Base-by-base conservation (phyloP, 164 flowering plant genomes). In the Umbellularia californica region DNA sequence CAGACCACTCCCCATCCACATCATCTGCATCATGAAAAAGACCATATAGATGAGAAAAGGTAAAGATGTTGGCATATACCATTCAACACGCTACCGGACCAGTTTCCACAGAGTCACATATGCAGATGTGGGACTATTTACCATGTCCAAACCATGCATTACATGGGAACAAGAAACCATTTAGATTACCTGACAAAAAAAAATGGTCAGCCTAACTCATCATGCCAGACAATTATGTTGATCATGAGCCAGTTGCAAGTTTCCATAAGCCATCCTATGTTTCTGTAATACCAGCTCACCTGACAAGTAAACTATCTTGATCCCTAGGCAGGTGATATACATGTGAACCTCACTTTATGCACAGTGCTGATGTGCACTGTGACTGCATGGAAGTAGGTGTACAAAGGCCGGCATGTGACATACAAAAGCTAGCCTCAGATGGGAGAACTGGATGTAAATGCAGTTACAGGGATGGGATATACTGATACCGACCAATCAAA, bases 1-100 rank as follows among this genome's bases (percentile, higher is more conserved):
- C 88, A 93, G 84, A 55, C 96, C 88, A 75, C 89, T 84, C 50
- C 94, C 90, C 94, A 91, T 89, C 81, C 91, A 91, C 92, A 93
- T 87, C 86, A 88, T 87, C 95, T 90, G 82, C 58, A 75, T 73
- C 76, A 77, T 22, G 41, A 62, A 75, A 24, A 47, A 47, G 33
- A 67, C 11, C 20, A 17, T 55, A 20, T 14, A 55, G n/a, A 55
- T 1, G 20, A 55, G n/a, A 17, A 17, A 55, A 14, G 60, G 60
- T 55, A 14, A 55, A 55, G 60, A 55, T 3, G n/a, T 55, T 55
- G 47, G 47, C 11, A 9, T 41, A 55, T 55, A 55, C n/a, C 60
- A 14, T 20, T 15, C 17, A 55, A 15, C 60, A 55, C n/a, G 1
- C 17, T 3, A 15, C 60, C 19, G n/a, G 2, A 5, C n/a, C n/a